These are phyloP conservation scores for Phytophthora pistaciae DNA, from an alignment of 352 stramenopile genomes.

Conservation along the genomic window DNA sequence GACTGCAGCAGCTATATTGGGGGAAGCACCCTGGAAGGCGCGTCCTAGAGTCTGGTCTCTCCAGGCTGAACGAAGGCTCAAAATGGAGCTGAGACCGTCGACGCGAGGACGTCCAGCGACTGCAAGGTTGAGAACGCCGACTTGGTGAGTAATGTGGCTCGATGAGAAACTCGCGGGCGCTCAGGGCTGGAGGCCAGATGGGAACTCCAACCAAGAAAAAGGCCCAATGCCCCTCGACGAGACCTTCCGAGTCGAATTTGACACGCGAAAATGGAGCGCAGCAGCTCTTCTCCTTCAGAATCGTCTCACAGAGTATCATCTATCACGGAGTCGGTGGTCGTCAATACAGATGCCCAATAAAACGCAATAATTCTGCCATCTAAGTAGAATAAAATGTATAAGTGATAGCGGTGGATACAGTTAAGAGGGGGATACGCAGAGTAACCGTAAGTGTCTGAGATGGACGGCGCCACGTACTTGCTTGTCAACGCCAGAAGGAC, in stretches of 20 bases:
- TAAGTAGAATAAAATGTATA: too few relatives aligned
- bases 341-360: background rate
- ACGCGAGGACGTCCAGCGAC: background rate
- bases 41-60: slow-evolving; percentile 22
- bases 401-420: background rate
- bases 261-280: background rate
- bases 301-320: background rate
- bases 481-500: background rate
- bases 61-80: background rate
- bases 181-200: background rate
- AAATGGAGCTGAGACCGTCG: slow-evolving; percentile 19
- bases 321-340: background rate
- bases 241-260: background rate
- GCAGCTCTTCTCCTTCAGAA: background rate
- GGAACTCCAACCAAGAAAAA: background rate
- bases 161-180: background rate
- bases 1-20: slow-evolving; percentile 7
- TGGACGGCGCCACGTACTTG: background rate
- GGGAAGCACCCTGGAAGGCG: background rate
- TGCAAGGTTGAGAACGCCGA: background rate
- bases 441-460: background rate
- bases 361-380: background rate
- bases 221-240: too few relatives aligned
- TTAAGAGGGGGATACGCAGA: background rate
- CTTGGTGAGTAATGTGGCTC: background rate